Percentiles rank a stretch among this genome's conserved stretches.
These are phyloP conservation scores for Mycena vitilis DNA, from an alignment of 768 basidiomycete genomes.

Conservation along the genomic window DNA sequence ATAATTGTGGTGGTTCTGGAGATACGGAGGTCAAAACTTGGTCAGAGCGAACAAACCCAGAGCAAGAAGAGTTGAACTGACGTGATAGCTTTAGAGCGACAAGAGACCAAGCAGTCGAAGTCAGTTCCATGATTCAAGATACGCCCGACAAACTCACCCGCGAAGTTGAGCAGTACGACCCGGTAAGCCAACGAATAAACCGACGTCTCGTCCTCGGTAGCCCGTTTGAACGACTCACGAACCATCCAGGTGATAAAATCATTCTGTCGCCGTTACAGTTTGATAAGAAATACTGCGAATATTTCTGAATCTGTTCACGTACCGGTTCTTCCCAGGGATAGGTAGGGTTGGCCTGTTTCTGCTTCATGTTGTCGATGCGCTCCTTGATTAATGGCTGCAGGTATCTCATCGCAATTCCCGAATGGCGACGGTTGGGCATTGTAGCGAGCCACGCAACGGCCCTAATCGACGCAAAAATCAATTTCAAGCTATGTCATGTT, in stretches of 20 bases:
- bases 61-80: too few species aligned
- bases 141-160: background rate
- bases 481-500: too few species aligned
- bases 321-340: slow-evolving; percentile 33
- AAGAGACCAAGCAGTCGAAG: too few species aligned
- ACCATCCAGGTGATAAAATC: slow-evolving; percentile 38
- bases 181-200: slow-evolving; percentile 31
- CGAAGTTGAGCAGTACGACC: slow-evolving; percentile 34
- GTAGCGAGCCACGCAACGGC: slow-evolving; percentile 33
- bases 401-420: slow-evolving; percentile 30
- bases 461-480: background rate
- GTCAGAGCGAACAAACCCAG: too few species aligned
- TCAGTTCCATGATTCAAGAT: too few species aligned
- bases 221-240: slow-evolving; percentile 36
- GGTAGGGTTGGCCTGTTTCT: slow-evolving; percentile 24
- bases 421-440: slow-evolving; percentile 31
- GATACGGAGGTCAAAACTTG: too few species aligned
- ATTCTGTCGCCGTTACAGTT: slow-evolving; percentile 12
- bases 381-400: slow-evolving; percentile 24
- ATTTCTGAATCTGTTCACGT: background rate
- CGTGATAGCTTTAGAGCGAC: too few species aligned
- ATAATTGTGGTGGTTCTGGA: slow-evolving; percentile 28
- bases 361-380: slow-evolving; percentile 27
- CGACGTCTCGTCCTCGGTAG: slow-evolving; percentile 26
- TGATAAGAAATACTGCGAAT: too few species aligned